Percentiles rank a stretch among this genome's conserved stretches.
Conservation (phyloP, 2,329 filamentous ascomycete species). For the Talaromyces marneffei region DNA sequence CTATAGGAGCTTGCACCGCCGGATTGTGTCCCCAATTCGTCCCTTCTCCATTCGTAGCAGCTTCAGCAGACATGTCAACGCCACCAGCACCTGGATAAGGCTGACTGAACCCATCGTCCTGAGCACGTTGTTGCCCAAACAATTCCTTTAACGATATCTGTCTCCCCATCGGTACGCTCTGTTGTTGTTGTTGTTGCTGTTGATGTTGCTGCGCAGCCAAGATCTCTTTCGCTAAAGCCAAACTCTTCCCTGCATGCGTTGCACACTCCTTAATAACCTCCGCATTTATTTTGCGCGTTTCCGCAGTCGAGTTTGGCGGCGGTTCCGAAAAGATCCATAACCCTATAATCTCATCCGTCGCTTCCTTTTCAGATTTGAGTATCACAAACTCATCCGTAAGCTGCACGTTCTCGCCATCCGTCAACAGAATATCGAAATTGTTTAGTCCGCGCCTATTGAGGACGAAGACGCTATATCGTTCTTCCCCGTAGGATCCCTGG, state of each 20-base stretch:
- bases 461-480: slow-evolving; percentile 57
- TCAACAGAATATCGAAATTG: slow-evolving; percentile 64
- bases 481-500: slow-evolving; percentile 41
- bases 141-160: slow-evolving; percentile 50
- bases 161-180: slow-evolving; percentile 47
- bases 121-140: slow-evolving; percentile 50
- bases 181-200: slow-evolving; percentile 29
- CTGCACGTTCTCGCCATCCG: slow-evolving; percentile 55
- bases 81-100: slow-evolving; percentile 28
- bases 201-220: slow-evolving; percentile 31
- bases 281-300: slow-evolving; percentile 47
- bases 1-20: slow-evolving; percentile 18
- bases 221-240: slow-evolving; percentile 39
- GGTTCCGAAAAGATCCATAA: slow-evolving; percentile 61
- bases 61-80: slow-evolving; percentile 7
- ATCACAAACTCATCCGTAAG: slow-evolving; percentile 58
- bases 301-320: slow-evolving; percentile 49
- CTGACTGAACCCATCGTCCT: slow-evolving; percentile 48
- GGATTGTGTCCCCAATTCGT: slow-evolving; percentile 8
- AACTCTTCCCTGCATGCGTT: slow-evolving; percentile 45
- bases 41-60: slow-evolving; percentile 12
- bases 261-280: slow-evolving; percentile 53
- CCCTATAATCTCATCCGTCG: slow-evolving; percentile 47
- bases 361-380: slow-evolving; percentile 40
- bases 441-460: slow-evolving; percentile 66